Percentiles rank a stretch among this genome's conserved stretches.
These are phyloP conservation scores for Tricholoma sp. DNA, from an alignment of 768 basidiomycete species.

Conservation along the genomic window DNA sequence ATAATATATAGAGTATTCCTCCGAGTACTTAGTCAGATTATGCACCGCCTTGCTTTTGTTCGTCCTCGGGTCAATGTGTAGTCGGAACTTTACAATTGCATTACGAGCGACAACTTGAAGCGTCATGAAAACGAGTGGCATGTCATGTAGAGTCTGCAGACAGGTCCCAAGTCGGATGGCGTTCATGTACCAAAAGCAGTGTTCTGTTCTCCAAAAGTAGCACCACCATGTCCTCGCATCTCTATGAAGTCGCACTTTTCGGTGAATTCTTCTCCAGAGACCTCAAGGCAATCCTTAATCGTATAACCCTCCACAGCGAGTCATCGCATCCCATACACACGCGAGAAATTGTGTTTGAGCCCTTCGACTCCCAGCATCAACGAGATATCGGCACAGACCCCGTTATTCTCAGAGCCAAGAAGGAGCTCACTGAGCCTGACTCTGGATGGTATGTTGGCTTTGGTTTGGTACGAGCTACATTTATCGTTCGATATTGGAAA, in stretches of 20 bases:
- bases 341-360: conserved; percentile 79
- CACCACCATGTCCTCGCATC: conserved; percentile 45
- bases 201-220: background rate
- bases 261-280: conserved; percentile 79
- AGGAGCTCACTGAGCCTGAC: conserved; percentile 60
- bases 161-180: background rate
- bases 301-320: conserved; percentile 78
- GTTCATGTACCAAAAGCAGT: background rate
- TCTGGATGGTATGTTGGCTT: conserved; percentile 54
- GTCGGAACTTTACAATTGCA: too few species aligned
- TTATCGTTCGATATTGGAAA: conserved; percentile 21
- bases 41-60: background rate
- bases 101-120: too few species aligned
- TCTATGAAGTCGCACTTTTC: conserved; percentile 78
- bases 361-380: conserved; percentile 59
- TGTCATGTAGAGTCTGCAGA: background rate
- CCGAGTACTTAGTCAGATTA: background rate
- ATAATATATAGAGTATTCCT: too few species aligned
- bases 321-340: conserved; percentile 69
- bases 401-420: conserved; percentile 64
- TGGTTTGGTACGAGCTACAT: background rate
- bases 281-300: conserved; percentile 70
- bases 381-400: conserved; percentile 61
- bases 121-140: too few species aligned
- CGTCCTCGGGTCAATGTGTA: too few species aligned